Evolutionary conservation across 73 alveolate species (phyloP).

Genomic region (Tetrahymena thermophila): DNA sequence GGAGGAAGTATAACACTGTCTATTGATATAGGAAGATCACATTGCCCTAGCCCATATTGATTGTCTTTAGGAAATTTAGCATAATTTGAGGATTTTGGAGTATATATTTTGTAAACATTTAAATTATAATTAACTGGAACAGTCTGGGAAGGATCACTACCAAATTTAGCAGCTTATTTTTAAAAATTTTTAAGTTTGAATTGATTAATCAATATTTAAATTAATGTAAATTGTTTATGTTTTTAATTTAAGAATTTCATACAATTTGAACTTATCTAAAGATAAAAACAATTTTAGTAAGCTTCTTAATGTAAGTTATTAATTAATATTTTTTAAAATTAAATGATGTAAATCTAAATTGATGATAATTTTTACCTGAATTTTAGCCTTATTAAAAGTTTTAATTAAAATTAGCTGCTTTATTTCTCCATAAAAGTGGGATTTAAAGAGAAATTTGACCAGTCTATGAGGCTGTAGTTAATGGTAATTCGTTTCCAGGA

Average conservation of each 20-base stretch:
- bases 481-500: conserved; percentile 15
- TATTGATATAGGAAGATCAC: conserved; percentile 34
- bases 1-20: conserved; percentile 11
- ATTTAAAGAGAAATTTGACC: conserved; percentile 6
- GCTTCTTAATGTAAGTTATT: too few relatives aligned
- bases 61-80: conserved; percentile 2
- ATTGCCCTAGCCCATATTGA: conserved; percentile 1
- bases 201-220: too few relatives aligned
- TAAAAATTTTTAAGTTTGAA: too few relatives aligned
- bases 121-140: background rate
- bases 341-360: background rate
- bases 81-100: conserved; percentile 11
- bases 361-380: conserved; percentile 6
- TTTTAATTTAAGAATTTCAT: too few relatives aligned
- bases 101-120: background rate
- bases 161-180: background rate
- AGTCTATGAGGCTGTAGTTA: conserved; percentile 6
- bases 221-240: too few relatives aligned
- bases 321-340: too few relatives aligned
- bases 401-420: background rate
- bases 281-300: too few relatives aligned
- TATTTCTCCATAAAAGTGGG: conserved; percentile 30
- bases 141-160: background rate
- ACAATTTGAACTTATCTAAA: too few relatives aligned
- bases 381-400: background rate